phyloP scores from a whole-genome alignment of 768 basidiomycete species.

The Guyanaporus albipodus region DNA sequence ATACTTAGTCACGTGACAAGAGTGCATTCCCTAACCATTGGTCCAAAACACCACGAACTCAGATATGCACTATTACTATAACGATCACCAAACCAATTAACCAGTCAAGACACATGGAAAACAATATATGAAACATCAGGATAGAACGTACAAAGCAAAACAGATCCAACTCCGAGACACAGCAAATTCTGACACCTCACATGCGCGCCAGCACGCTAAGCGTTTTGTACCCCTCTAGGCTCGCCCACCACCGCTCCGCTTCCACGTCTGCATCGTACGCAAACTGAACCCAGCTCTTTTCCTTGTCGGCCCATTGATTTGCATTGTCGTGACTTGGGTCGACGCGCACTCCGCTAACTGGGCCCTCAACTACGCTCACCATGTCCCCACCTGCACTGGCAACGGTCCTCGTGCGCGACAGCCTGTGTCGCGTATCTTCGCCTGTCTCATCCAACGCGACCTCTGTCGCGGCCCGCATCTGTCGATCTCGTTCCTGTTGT shows the following conservation, averaged over 20 bases:
- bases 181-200: too few species aligned
- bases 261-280: conserved; percentile 51
- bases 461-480: conserved; percentile 49
- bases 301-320: conserved; percentile 58
- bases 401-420: conserved; percentile 13
- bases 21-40: too few species aligned
- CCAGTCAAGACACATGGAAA: too few species aligned
- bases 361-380: neutral
- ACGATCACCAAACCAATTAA: too few species aligned
- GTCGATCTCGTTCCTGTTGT: conserved; percentile 47
- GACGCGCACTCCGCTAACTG: too few species aligned
- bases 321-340: conserved; percentile 31
- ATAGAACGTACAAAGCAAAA: too few species aligned
- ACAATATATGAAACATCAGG: too few species aligned
- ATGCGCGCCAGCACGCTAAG: conserved; percentile 13
- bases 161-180: too few species aligned
- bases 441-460: conserved; percentile 29
- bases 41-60: too few species aligned
- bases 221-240: conserved; percentile 25
- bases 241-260: conserved; percentile 48
- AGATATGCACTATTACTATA: too few species aligned
- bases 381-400: neutral
- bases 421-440: conserved; percentile 3
- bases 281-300: conserved; percentile 45
- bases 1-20: too few species aligned